Percentiles rank a stretch among this genome's conserved stretches.
phyloP scores from a whole-genome alignment of 164 flowering plant genomes.

The Amborella trichopoda region DNA sequence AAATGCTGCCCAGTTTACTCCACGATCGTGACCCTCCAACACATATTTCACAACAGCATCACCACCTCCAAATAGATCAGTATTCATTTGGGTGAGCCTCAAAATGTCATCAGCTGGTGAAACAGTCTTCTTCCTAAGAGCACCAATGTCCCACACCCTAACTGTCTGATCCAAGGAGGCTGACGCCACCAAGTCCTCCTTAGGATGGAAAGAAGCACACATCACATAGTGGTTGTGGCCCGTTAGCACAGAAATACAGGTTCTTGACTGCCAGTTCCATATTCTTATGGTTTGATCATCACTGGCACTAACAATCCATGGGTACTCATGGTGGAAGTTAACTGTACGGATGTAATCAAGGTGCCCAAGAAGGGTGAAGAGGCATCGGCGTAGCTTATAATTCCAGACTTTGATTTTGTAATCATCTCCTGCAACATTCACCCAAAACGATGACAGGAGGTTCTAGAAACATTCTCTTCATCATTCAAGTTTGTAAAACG shows the following conservation, averaged over 20 bases:
- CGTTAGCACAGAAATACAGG: constrained; percentile 38
- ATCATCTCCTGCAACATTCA: constrained; percentile 35
- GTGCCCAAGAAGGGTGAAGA: constrained; percentile 48
- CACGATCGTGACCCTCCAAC: constrained; percentile 44
- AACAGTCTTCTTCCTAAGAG: constrained; percentile 34
- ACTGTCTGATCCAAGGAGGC: constrained; percentile 46
- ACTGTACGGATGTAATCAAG: constrained; percentile 51
- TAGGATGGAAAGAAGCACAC: constrained; percentile 48
- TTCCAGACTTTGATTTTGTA: constrained; percentile 48
- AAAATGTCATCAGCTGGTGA: constrained; percentile 40
- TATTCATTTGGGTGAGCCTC: constrained; percentile 32
- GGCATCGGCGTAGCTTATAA: constrained; percentile 34
- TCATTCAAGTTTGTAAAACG: no score
- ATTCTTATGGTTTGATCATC: constrained; percentile 46
- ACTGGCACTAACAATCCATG: constrained; percentile 52
- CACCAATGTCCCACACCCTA: constrained; percentile 46
- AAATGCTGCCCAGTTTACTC: constrained; percentile 47
- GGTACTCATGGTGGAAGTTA: constrained; percentile 37
- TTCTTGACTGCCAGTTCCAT: constrained; percentile 51
- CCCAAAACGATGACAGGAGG: no score
- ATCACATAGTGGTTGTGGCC: constrained; percentile 51
- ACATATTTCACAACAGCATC: constrained; percentile 48
- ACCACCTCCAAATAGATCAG: constrained; percentile 37
- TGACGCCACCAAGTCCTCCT: constrained; percentile 39
- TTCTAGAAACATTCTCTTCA: no score